A percentile compares a stretch with the other conserved stretches of the same genome.
These are phyloP conservation scores for Pinus tabuliformis DNA, from an alignment of 75 land plant species.

Conservation along the genomic window DNA sequence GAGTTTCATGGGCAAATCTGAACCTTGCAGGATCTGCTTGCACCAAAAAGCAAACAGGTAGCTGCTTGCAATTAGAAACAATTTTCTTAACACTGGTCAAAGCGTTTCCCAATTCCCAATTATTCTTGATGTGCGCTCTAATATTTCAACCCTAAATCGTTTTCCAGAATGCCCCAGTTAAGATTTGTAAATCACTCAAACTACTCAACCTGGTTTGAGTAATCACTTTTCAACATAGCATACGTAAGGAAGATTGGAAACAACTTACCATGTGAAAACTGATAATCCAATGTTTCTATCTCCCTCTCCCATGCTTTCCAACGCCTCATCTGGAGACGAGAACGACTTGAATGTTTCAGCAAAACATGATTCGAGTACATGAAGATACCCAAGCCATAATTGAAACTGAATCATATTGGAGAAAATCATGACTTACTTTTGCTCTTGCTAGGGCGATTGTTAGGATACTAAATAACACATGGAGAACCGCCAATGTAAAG, in stretches of 20 bases:
- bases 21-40: constrained; percentile 23
- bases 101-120: too few species aligned
- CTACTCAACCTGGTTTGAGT: too few species aligned
- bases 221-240: too few species aligned
- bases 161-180: too few species aligned
- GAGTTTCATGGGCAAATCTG: constrained; percentile 20
- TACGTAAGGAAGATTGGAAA: too few species aligned
- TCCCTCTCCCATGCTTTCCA: constrained; percentile 34
- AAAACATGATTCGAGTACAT: too few species aligned
- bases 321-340: constrained; percentile 16
- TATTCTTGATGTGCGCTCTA: too few species aligned
- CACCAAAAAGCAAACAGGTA: neutral
- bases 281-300: constrained; percentile 22
- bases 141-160: too few species aligned
- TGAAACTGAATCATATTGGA: too few species aligned
- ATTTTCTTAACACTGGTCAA: neutral
- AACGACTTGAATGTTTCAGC: neutral
- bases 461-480: constrained; percentile 32
- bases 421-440: constrained; percentile 23
- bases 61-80: neutral
- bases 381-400: neutral
- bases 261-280: constrained; percentile 17
- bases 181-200: too few species aligned
- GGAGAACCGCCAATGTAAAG: constrained; percentile 39
- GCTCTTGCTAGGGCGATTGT: constrained; percentile 39